Conservation (phyloP, 2,329 filamentous ascomycete genomes). For the Cercospora sp. region DNA sequence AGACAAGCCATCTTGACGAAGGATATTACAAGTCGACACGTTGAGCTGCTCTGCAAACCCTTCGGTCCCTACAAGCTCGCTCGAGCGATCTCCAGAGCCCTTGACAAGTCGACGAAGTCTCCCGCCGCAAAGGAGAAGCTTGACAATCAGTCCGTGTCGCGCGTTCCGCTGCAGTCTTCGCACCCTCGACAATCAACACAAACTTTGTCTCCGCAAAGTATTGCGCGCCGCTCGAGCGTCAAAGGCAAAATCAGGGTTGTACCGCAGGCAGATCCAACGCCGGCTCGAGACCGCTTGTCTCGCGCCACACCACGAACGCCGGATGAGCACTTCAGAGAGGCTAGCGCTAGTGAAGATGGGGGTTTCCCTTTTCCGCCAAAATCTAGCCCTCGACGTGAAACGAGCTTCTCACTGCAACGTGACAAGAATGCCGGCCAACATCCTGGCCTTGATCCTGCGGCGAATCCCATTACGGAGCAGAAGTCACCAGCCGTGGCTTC, state of each 20-base stretch:
- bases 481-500: not conserved
- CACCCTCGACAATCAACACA: not conserved
- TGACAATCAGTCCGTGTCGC: not conserved
- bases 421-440: not conserved
- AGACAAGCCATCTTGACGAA: constrained; percentile 27
- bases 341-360: constrained; percentile 13
- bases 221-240: not conserved
- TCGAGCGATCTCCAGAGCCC: constrained; percentile 17
- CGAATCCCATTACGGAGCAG: not conserved
- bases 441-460: not conserved
- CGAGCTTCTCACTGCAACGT: not conserved
- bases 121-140: not conserved
- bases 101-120: constrained; percentile 15
- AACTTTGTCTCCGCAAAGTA: not conserved
- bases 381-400: not conserved
- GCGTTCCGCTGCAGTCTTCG: no score
- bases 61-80: constrained; percentile 30
- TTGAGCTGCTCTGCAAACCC: constrained; percentile 27
- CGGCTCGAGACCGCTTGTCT: not conserved
- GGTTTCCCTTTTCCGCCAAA: constrained; percentile 20
- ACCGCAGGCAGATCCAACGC: not conserved
- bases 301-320: not conserved
- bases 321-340: not conserved
- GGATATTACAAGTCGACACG: constrained; percentile 26
- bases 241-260: not conserved